Base-by-base conservation (phyloP, 2,329 filamentous ascomycete genomes). In the Arthrobotrys musiformis region DNA sequence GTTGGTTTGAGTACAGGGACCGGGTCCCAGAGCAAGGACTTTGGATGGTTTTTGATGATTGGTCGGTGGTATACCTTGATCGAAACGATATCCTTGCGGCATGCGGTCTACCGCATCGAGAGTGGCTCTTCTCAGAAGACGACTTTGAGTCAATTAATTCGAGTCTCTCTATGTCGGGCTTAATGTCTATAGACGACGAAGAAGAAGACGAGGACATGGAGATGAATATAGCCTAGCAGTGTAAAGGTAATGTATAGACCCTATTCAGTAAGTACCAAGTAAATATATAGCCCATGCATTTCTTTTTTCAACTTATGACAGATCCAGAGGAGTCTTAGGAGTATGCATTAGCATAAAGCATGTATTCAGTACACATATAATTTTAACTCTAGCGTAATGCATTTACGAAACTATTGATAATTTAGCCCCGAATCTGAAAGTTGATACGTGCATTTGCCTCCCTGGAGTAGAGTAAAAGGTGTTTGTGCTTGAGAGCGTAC, bases 31-130 rank as follows among this genome's bases (percentile, higher is more conserved):
- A 80, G 42, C 78, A 80, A 35, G 80, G 79, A 3, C 68, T 81
- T 15, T 81, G 80, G 80, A 63, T 81, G 58, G 66, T 80, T 15
- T 80, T 79, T 44, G 79, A 81, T 37, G 80, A 80, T 30, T 48
- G 76, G 35, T 72, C 75, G 8, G 79, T 79, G 2, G 68, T 80
- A 19, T 81, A 80, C 52, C 52, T 81, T 15, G 77, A 79, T 30
- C 50, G 77, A 30, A 77, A 80, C 8, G 80, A 80, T 56, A 75
- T 81, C 4, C 62, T 81, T 42, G 54, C 66, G 13, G 80, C 79
- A n/a, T 76, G 70, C 33, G 79, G 79, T 15, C 50, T 80, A 26
- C 4, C 61, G 4, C 61, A 73, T 42, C 35, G 69, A 24, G 69
- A 66, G 15, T 73, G 69, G 69, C 56, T 73, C 13, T 73, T 73